Evolutionary conservation across 164 flowering plant genomes (phyloP).

Genomic region (Houttuynia cordata): DNA sequence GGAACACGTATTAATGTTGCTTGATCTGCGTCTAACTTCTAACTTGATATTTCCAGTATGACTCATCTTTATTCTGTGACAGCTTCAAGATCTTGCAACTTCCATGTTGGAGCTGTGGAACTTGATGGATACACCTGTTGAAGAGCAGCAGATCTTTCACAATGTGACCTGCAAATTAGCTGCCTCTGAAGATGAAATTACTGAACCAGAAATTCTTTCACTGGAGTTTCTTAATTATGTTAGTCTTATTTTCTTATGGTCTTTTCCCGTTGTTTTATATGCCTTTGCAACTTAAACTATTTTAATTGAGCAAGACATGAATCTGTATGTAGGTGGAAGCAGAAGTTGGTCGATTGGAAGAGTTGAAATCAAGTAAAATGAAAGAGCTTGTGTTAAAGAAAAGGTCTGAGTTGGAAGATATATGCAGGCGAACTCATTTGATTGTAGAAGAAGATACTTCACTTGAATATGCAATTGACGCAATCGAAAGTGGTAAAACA

Average conservation of each 20-base stretch:
- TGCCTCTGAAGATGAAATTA: conserved; percentile 61
- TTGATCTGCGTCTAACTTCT: not conserved
- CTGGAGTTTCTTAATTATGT: conserved; percentile 44
- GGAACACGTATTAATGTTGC: not conserved
- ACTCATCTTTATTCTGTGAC: conserved; percentile 4
- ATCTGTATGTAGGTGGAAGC: conserved; percentile 52
- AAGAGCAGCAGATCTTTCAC: conserved; percentile 69
- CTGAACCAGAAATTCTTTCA: conserved; percentile 49
- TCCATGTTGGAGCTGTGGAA: conserved; percentile 71
- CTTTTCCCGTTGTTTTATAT: not conserved
- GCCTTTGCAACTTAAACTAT: not conserved
- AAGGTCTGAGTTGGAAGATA: conserved; percentile 73
- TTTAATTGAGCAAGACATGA: not conserved
- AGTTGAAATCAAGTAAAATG: conserved; percentile 81
- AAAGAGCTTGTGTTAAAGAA: conserved; percentile 87
- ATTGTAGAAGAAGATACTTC: conserved; percentile 37
- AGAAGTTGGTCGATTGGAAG: conserved; percentile 77
- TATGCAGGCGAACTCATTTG: conserved; percentile 66
- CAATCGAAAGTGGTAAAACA: conserved; percentile 66
- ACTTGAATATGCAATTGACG: conserved; percentile 49
- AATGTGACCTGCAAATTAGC: conserved; percentile 56
- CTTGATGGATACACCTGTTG: conserved; percentile 76
- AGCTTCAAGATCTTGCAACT: conserved; percentile 75
- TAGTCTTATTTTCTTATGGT: conserved; percentile 8
- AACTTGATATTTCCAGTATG: not conserved